Evolutionary conservation across 2,329 filamentous ascomycete species (phyloP).

Genomic region (Colletotrichum paranaense): DNA sequence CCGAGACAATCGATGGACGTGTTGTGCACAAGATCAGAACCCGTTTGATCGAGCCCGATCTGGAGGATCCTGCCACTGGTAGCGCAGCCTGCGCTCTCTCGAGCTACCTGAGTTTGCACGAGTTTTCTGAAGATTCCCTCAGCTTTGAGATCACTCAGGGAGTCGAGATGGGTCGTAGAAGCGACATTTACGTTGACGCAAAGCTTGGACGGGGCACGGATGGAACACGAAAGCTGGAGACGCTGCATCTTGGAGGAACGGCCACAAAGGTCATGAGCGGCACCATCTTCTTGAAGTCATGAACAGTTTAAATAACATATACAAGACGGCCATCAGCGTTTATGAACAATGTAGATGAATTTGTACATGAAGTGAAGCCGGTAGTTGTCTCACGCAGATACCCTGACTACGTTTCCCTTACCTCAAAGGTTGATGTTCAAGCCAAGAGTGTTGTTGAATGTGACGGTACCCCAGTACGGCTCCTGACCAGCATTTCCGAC

Average conservation of each 20-base stretch:
- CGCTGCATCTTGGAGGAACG: slow-evolving; percentile 27
- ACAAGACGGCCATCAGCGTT: too few relatives aligned
- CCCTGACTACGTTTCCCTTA: neutral
- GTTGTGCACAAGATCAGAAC: slow-evolving; percentile 56
- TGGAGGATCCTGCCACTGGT: slow-evolving; percentile 73
- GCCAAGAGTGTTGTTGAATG: slow-evolving; percentile 39
- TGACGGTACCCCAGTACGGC: slow-evolving; percentile 39
- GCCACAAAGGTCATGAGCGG: slow-evolving; percentile 32
- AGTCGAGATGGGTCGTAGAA: slow-evolving; percentile 34
- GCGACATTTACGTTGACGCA: slow-evolving; percentile 26
- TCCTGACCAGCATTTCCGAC: slow-evolving; percentile 53
- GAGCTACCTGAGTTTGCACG: slow-evolving; percentile 63
- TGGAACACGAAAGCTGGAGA: slow-evolving; percentile 9
- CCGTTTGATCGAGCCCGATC: slow-evolving; percentile 65
- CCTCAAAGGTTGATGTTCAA: slow-evolving; percentile 37
- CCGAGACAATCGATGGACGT: slow-evolving; percentile 5
- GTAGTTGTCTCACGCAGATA: neutral
- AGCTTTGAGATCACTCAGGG: slow-evolving; percentile 36
- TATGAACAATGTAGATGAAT: too few relatives aligned
- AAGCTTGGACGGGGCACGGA: neutral
- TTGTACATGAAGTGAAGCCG: neutral
- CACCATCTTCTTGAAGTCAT: slow-evolving; percentile 12
- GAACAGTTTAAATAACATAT: neutral
- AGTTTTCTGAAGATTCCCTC: slow-evolving; percentile 41
- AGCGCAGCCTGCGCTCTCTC: slow-evolving; percentile 70